Conservation (phyloP, 2,329 filamentous ascomycete genomes). For the Aspergillus viridinutans region DNA sequence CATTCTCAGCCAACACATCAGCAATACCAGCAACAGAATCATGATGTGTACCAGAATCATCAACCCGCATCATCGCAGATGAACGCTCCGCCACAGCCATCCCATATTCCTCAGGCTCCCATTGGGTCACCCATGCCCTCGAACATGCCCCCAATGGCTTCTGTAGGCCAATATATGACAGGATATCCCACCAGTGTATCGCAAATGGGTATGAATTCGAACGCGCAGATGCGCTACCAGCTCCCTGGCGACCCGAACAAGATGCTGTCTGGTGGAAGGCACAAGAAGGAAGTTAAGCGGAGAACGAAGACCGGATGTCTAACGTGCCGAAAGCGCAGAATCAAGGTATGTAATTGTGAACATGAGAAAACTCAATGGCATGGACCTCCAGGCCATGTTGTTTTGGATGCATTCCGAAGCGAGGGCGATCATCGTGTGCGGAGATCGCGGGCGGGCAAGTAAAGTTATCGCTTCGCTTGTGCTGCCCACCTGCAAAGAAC, state of each 20-base stretch:
- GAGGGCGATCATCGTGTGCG: conserved; percentile 2
- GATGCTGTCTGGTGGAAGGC: conserved; percentile 58
- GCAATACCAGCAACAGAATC: conserved; percentile 27
- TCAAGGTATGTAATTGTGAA: conserved; percentile 57
- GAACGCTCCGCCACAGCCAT: conserved; percentile 24
- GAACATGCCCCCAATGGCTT: conserved; percentile 45
- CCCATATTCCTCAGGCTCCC: conserved; percentile 34
- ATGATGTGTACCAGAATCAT: conserved; percentile 32
- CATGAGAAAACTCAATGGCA: background rate
- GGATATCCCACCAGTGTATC: conserved; percentile 31
- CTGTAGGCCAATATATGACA: conserved; percentile 54
- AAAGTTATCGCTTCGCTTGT: conserved; percentile 22
- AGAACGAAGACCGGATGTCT: conserved; percentile 70
- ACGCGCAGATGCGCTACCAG: conserved; percentile 50
- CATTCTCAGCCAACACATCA: conserved; percentile 25
- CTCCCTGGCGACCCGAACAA: conserved; percentile 48
- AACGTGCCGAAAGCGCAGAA: conserved; percentile 62
- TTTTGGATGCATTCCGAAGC: background rate
- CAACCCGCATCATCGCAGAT: conserved; percentile 15
- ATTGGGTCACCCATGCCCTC: conserved; percentile 52
- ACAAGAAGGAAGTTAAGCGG: conserved; percentile 70
- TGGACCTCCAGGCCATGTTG: background rate
- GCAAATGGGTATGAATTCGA: conserved; percentile 36
- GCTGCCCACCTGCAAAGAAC: conserved; percentile 14
- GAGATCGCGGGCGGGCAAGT: conserved; percentile 5